Evolutionary conservation across 495 filamentous ascomycete genomes (phyloP).

Genomic region (Aspergillus hancockii): DNA sequence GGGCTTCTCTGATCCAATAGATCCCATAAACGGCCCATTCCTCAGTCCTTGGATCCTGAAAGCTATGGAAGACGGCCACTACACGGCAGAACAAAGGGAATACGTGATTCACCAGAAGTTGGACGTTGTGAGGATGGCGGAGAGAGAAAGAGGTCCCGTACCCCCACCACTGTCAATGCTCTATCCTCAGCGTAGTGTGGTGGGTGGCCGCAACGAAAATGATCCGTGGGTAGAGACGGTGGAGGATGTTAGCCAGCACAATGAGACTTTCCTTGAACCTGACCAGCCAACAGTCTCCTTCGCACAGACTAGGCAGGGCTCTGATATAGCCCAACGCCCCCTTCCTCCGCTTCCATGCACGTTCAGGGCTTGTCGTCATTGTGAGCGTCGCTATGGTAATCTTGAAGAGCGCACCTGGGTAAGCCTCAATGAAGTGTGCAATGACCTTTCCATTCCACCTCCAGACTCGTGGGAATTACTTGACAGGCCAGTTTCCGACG

Average conservation of each 20-base stretch:
- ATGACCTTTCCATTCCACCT: conserved; percentile 20
- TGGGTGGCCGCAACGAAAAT: conserved; percentile 17
- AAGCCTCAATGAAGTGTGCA: conserved; percentile 48
- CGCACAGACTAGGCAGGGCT: not conserved
- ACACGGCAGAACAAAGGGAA: conserved; percentile 48
- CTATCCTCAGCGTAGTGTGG: conserved; percentile 15
- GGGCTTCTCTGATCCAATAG: conserved; percentile 16
- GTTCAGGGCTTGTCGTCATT: conserved; percentile 52
- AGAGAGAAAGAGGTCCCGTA: conserved; percentile 12
- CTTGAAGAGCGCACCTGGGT: conserved; percentile 46
- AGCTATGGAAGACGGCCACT: conserved; percentile 52
- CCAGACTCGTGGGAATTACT: conserved; percentile 19
- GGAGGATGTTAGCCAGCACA: conserved; percentile 11
- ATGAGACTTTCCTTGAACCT: not conserved
- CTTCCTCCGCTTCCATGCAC: conserved; percentile 40
- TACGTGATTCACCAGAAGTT: conserved; percentile 39
- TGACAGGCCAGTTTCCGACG: conserved; percentile 13
- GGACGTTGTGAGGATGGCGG: conserved; percentile 30
- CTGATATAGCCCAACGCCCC: not conserved
- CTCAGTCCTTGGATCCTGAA: conserved; percentile 39
- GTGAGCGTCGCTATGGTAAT: conserved; percentile 34
- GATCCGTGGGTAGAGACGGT: conserved; percentile 2
- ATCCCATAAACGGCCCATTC: conserved; percentile 33
- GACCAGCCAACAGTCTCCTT: not conserved
- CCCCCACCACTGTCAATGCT: conserved; percentile 2